Base-by-base conservation (phyloP, 2,329 filamentous ascomycete genomes). In the Penicillium sp. region DNA sequence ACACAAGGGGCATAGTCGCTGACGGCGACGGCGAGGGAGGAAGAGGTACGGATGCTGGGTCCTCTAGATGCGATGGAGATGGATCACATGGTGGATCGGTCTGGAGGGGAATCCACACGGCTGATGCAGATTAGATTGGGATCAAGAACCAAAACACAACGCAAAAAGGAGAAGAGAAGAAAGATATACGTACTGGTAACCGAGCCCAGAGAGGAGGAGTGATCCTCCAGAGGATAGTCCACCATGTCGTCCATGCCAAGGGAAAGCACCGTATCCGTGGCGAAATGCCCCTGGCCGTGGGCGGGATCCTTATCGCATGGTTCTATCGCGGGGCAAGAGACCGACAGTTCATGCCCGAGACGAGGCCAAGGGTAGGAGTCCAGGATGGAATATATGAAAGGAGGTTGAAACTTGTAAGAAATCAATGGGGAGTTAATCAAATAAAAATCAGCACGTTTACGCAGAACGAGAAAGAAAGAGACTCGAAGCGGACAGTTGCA, bases 181-280 rank as follows among this genome's bases (percentile, higher is more conserved):
- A 20, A 20, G n/a, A 20, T 20, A 20, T 34, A 67, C 66, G 50
- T 65, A 71, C 68, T 66, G 50, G 60, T 67, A 51, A 62, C 56
- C 55, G 65, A 61, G 50, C 62, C 61, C 60, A 65, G 54, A 56
- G 61, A 65, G 49, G 64, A 46, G 53, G 58, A 66, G 58, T 29
- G 18, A 28, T 47, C 40, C 38, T 46, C 60, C 54, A 60, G 58
- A 60, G 67, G 66, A 57, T 62, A 60, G 66, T 65, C 64, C 61
- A 68, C 64, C 68, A 71, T 71, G 59, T 69, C 67, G 64, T 62
- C 62, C 62, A 55, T 60, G 9, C 60, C 60, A 61, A 55, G 55
- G 58, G 59, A 63, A 62, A 60, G 44, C 52, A 58, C 45, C 53
- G 18, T 20, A 20, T 20, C 18, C 18, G 56, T 62, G 59, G 63